Percentiles rank a stretch among this genome's conserved stretches.
These are phyloP conservation scores for Calocera viscosa DNA, from an alignment of 768 basidiomycete genomes.

Conservation along the genomic window DNA sequence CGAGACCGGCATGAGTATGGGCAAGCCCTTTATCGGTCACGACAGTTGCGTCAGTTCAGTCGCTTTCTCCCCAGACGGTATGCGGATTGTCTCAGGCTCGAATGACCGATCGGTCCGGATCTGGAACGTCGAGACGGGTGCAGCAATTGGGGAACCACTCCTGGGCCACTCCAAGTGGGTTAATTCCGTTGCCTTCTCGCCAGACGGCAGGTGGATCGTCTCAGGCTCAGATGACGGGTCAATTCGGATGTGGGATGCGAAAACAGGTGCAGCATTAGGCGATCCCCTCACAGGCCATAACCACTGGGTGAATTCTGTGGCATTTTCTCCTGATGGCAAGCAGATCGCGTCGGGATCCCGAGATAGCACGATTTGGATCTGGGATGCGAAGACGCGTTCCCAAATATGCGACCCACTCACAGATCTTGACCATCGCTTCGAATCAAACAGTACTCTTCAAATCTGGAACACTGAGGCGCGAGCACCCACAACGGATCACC, in stretches of 20 bases:
- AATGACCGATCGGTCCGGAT: slow-evolving; percentile 34
- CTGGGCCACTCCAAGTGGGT: slow-evolving; percentile 18
- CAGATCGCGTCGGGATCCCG: slow-evolving; percentile 9
- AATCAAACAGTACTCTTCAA: too few relatives aligned
- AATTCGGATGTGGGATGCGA: slow-evolving; percentile 15
- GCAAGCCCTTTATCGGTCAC: slow-evolving; percentile 7
- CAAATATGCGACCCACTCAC: slow-evolving; percentile 7
- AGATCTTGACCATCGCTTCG: neutral
- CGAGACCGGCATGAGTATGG: slow-evolving; percentile 21
- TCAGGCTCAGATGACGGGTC: slow-evolving; percentile 12
- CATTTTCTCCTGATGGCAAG: slow-evolving; percentile 12
- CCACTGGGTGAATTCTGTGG: slow-evolving; percentile 6
- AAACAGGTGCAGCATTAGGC: neutral
- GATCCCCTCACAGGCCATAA: slow-evolving; percentile 8
- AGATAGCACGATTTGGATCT: slow-evolving; percentile 10
- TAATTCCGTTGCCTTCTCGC: slow-evolving; percentile 7
- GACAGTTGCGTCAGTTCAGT: slow-evolving; percentile 26
- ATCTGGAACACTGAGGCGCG: too few relatives aligned
- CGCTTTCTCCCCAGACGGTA: slow-evolving; percentile 32
- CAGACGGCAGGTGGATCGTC: slow-evolving; percentile 7
- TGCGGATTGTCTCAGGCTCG: slow-evolving; percentile 32
- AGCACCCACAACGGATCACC: too few relatives aligned
- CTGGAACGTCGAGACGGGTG: slow-evolving; percentile 33
- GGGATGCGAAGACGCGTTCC: neutral
- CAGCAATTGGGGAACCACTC: slow-evolving; percentile 26